These are phyloP conservation scores for Bodo saltans DNA, from an alignment of 78 protist species.

Conservation along the genomic window DNA sequence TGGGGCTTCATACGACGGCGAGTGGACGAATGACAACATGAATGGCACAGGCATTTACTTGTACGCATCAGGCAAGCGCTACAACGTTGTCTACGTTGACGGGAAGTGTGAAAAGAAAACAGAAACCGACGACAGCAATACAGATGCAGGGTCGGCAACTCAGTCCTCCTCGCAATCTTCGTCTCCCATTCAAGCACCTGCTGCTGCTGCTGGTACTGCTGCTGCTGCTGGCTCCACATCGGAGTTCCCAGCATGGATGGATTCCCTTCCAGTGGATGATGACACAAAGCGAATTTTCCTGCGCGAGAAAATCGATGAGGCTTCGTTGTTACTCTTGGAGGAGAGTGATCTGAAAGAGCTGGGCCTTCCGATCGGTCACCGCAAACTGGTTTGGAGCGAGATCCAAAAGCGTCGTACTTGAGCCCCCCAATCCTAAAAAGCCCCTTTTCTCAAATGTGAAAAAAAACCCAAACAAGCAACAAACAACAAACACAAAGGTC, in stretches of 20 bases:
- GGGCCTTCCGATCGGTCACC: not conserved
- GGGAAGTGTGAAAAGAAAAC: not conserved
- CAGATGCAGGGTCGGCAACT: not conserved
- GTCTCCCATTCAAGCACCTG: not conserved
- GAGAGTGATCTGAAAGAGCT: conserved; percentile 2
- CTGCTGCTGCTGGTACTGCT: not conserved
- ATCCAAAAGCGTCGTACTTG: too few species aligned
- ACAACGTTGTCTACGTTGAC: not conserved
- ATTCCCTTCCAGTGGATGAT: not conserved
- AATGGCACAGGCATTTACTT: conserved; percentile 28
- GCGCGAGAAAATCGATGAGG: conserved; percentile 18
- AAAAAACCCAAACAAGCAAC: too few species aligned
- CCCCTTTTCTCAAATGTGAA: too few species aligned
- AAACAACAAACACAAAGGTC: too few species aligned
- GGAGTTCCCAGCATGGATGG: not conserved
- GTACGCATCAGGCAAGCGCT: conserved; percentile 18
- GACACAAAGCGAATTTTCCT: not conserved
- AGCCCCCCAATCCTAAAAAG: too few species aligned
- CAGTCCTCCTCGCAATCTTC: not conserved
- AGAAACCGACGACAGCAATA: not conserved
- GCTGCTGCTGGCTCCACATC: not conserved
- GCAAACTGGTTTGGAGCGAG: not conserved
- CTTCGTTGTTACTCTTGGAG: not conserved
- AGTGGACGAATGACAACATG: conserved; percentile 30
- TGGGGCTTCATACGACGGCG: conserved; percentile 47